Base-by-base conservation (phyloP, 1,284 basidiomycete genomes). In the Melampsora americana region DNA sequence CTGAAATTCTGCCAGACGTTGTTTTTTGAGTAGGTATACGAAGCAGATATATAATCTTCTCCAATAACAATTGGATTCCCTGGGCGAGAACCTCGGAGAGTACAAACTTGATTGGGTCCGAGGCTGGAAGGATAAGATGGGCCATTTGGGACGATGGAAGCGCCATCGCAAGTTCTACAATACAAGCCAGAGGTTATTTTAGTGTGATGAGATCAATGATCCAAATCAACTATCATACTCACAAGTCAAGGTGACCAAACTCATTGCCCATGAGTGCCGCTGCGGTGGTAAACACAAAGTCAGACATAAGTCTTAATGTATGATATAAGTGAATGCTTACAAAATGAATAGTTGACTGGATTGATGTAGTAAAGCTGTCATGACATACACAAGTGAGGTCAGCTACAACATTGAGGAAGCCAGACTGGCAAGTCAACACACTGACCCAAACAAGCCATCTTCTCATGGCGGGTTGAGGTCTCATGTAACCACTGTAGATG, bases 391-490 rank as follows among this genome's bases (percentile, higher is more conserved):
- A 20, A 26, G 20, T 2, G 5, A 56, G 3, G 50, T 56, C 5
- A 56, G 50, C 50, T 5, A 20, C 26, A 56, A 56, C 4, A 3
- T 20, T 2, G 12, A 26, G 3, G 12, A 4, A 56, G 50, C 3
- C 3, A 56, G 18, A 56, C 20, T 20, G 60, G 32, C 60, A 48
- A 16, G 16, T 12, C 30, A 7, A 77, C 79, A 68, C 60, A 80
- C 79, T 81, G 60, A 92, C 88, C 92, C 92, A 93, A 85, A 91
- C 92, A 20, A 94, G 82, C 92, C 92, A 95, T 69, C 90, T 85
- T 82, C 92, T 90, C 92, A 95, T 93, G 77, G 87, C 85, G 78
- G 87, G 86, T 9, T 89, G 61, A 20, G 78, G 79, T 32, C 79
- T 79, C 71, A 80, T 78, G 66, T 80, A 80, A 28, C 78, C 80